These are phyloP conservation scores for Aquilaria sinensis DNA, from an alignment of 345 rosid genomes.

Conservation along the genomic window DNA sequence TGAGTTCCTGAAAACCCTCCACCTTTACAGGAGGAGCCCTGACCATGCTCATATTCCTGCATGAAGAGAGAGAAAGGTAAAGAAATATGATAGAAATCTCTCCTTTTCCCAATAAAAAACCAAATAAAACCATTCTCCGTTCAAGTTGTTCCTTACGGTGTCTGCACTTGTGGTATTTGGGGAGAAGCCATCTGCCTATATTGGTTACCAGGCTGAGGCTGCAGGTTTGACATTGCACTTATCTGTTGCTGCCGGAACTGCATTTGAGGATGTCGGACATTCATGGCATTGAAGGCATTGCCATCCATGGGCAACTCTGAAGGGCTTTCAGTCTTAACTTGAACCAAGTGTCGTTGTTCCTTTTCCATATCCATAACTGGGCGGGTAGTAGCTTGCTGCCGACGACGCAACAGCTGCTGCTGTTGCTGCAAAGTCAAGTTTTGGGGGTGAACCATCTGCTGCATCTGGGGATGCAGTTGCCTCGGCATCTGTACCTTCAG, in stretches of 20 bases:
- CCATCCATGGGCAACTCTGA: constrained; percentile 61
- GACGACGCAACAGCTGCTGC: constrained; percentile 52
- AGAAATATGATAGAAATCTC: background rate
- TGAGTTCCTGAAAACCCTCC: constrained; percentile 86
- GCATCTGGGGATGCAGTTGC: constrained; percentile 75
- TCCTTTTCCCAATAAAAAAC: background rate
- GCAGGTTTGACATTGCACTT: constrained; percentile 59
- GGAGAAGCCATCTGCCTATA: constrained; percentile 59
- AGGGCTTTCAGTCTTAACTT: constrained; percentile 72
- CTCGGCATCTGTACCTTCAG: constrained; percentile 49
- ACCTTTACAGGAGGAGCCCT: constrained; percentile 93
- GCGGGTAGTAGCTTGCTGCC: constrained; percentile 48
- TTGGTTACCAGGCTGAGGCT: constrained; percentile 57
- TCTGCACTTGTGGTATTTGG: constrained; percentile 69
- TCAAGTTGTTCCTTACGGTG: constrained; percentile 53
- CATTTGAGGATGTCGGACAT: constrained; percentile 49
- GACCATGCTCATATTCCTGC: constrained; percentile 56
- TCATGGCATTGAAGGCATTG: constrained; percentile 51
- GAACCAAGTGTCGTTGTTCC: constrained; percentile 64
- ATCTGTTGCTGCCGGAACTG: constrained; percentile 69
- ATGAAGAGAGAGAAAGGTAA: constrained; percentile 12
- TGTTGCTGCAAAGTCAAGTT: constrained; percentile 47
- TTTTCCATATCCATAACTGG: constrained; percentile 66
- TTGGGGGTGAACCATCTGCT: constrained; percentile 59
- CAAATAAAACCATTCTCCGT: constrained; percentile 2